phyloP scores from a whole-genome alignment of 1,284 basidiomycete species.

The Caloboletus inedulis region DNA sequence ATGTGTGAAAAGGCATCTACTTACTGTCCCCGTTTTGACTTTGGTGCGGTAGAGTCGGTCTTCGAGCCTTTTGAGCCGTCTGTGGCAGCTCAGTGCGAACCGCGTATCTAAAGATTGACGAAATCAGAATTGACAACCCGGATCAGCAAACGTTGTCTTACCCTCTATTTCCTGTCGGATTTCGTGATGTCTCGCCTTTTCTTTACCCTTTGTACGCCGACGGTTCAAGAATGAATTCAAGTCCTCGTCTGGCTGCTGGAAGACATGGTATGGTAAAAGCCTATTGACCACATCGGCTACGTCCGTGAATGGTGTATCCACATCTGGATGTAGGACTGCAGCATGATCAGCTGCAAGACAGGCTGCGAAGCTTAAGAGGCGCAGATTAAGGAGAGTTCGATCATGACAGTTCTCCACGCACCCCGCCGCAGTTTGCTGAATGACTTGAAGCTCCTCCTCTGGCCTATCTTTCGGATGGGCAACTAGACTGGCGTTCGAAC shows the following conservation, averaged over 20 bases:
- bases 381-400: conserved; percentile 17
- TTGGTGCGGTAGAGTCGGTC: conserved; percentile 54
- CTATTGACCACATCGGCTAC: conserved; percentile 58
- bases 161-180: conserved; percentile 55
- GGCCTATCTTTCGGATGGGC: conserved; percentile 23
- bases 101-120: conserved; percentile 48
- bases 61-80: conserved; percentile 51
- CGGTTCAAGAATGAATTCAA: conserved; percentile 34
- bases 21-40: conserved; percentile 55
- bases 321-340: conserved; percentile 57
- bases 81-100: conserved; percentile 64
- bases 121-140: background rate
- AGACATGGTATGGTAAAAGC: conserved; percentile 73
- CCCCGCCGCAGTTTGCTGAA: conserved; percentile 47
- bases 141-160: background rate
- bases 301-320: conserved; percentile 63
- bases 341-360: conserved; percentile 61
- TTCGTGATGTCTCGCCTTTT: conserved; percentile 44
- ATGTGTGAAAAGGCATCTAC: conserved; percentile 13
- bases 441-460: conserved; percentile 39
- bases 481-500: conserved; percentile 11
- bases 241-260: conserved; percentile 68
- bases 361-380: conserved; percentile 47
- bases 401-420: conserved; percentile 26
- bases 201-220: conserved; percentile 56